phyloP scores from a whole-genome alignment of 2,329 filamentous ascomycete genomes.

The Hysterium pulicare region DNA sequence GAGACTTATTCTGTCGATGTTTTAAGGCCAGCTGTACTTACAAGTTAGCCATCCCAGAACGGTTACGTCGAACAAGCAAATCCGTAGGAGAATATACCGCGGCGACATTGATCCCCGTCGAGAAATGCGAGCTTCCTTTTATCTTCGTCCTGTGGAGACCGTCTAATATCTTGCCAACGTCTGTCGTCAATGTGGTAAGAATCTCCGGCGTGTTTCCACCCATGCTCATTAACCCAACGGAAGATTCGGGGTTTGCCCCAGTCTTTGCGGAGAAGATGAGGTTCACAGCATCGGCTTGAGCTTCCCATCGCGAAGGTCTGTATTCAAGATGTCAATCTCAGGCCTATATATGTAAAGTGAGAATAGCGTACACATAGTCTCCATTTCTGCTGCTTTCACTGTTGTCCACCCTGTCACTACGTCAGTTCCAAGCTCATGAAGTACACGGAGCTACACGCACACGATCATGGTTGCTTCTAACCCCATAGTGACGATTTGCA shows the following conservation, averaged over 20 bases:
- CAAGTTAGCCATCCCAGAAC: not conserved
- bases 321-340: slow-evolving; percentile 30
- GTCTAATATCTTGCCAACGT: slow-evolving; percentile 92
- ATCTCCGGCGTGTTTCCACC: slow-evolving; percentile 96
- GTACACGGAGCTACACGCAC: slow-evolving; percentile 37
- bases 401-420: slow-evolving; percentile 74
- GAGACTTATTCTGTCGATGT: slow-evolving; percentile 96
- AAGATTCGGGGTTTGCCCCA: slow-evolving; percentile 91
- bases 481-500: slow-evolving; percentile 68
- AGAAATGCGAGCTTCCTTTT: slow-evolving; percentile 79
- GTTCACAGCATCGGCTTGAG: slow-evolving; percentile 91
- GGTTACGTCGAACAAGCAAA: not conserved
- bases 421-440: slow-evolving; percentile 17
- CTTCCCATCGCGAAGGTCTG: slow-evolving; percentile 90
- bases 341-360: slow-evolving; percentile 8
- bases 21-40: slow-evolving; percentile 78
- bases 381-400: slow-evolving; percentile 98
- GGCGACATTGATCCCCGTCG: slow-evolving; percentile 92
- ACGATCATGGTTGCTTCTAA: slow-evolving; percentile 99
- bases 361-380: slow-evolving; percentile 63
- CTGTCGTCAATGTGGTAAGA: slow-evolving; percentile 90
- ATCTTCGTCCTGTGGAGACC: slow-evolving; percentile 82
- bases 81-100: slow-evolving; percentile 47
- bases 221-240: slow-evolving; percentile 98
- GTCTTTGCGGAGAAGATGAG: slow-evolving; percentile 96